Evolutionary conservation across 495 filamentous ascomycete genomes (phyloP).

Genomic region (Parachaetomium inaequale): DNA sequence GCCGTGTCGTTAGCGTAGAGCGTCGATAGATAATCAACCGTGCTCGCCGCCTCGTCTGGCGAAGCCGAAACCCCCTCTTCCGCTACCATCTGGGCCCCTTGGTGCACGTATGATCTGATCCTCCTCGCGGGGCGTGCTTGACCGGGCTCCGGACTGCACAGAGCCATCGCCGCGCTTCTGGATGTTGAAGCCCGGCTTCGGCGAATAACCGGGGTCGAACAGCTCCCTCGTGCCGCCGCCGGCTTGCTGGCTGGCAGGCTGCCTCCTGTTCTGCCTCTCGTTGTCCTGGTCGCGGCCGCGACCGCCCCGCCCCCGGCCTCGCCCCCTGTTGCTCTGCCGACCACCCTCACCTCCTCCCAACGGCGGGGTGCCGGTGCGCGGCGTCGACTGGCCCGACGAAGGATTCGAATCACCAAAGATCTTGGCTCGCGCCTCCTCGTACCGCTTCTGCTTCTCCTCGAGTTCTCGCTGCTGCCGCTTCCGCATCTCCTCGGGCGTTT

Average conservation of each 20-base stretch:
- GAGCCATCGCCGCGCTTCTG: constrained; percentile 53
- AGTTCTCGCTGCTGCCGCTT: constrained; percentile 67
- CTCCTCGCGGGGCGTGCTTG: constrained; percentile 47
- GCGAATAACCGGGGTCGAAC: constrained; percentile 69
- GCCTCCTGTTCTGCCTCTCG: constrained; percentile 20
- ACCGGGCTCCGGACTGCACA: constrained; percentile 39
- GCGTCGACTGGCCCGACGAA: constrained; percentile 40
- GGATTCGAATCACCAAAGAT: constrained; percentile 72
- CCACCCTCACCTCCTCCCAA: constrained; percentile 37
- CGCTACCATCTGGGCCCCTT: constrained; percentile 70
- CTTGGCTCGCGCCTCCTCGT: constrained; percentile 77
- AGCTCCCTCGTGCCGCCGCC: constrained; percentile 42
- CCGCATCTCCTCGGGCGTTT: constrained; percentile 67
- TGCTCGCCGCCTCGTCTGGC: constrained; percentile 37
- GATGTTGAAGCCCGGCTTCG: constrained; percentile 52
- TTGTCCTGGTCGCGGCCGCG: constrained; percentile 26
- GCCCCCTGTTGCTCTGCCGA: constrained; percentile 27
- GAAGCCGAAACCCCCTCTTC: constrained; percentile 67
- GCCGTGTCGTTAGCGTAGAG: neutral
- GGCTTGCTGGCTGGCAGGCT: constrained; percentile 24
- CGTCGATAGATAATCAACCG: constrained; percentile 34
- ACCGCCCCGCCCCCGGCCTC: constrained; percentile 22
- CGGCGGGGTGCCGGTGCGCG: constrained; percentile 62
- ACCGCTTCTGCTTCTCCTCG: constrained; percentile 84
- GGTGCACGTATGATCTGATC: constrained; percentile 60